Conservation (phyloP, 78 protist species). For the Dictyostelium discoideum region dicty_2.7 NC_007088.5:2958501-2959000, state of each 20-base stretch:
- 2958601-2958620: conserved; percentile 52
- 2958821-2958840: conserved; percentile 6
- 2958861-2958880: not conserved
- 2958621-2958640: conserved; percentile 15
- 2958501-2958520: conserved; percentile 12
- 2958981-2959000: not conserved
- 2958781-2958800: conserved; percentile 10
- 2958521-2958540: conserved; percentile 30
- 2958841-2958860: conserved; percentile 4
- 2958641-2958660: conserved; percentile 20
- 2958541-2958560: conserved; percentile 42
- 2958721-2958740: not conserved
- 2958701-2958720: no score
- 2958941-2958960: not conserved
- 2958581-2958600: conserved; percentile 14
- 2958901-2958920: not conserved
- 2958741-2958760: not conserved
- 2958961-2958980: not conserved
- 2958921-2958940: not conserved
- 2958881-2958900: not conserved
- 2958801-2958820: not conserved
- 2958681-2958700: not conserved
- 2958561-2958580: conserved; percentile 46
- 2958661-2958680: conserved; percentile 25
- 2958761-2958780: conserved; percentile 10